Evolutionary conservation across 2,329 filamentous ascomycete species (phyloP).

Genomic region (Chrysosporium queenslandicum): DNA sequence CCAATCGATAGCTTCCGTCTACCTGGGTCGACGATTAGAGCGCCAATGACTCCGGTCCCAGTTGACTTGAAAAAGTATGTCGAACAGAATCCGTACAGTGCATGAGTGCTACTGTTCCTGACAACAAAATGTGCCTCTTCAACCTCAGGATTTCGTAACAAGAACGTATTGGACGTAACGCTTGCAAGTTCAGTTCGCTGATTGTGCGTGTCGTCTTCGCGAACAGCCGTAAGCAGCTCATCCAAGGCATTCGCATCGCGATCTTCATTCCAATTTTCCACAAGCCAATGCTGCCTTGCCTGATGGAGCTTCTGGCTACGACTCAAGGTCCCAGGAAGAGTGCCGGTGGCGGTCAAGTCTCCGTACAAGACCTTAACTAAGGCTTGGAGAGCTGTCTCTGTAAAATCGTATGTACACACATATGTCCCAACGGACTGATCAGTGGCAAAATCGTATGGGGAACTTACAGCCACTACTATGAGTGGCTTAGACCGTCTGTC

Average conservation of each 20-base stretch:
- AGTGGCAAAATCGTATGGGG: constrained; percentile 92
- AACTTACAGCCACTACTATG: constrained; percentile 85
- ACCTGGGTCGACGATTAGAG: constrained; percentile 78
- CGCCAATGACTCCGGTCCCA: constrained; percentile 65
- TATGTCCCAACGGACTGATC: constrained; percentile 85
- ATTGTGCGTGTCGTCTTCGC: constrained; percentile 51
- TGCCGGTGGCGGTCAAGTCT: constrained; percentile 51
- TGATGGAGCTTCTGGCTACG: constrained; percentile 81
- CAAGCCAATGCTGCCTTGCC: constrained; percentile 89
- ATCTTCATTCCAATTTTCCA: constrained; percentile 74
- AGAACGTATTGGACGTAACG: constrained; percentile 64
- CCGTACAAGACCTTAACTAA: constrained; percentile 77
- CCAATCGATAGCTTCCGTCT: constrained; percentile 85
- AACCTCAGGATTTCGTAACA: constrained; percentile 59
- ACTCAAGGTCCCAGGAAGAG: constrained; percentile 60
- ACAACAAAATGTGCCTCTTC: constrained; percentile 85
- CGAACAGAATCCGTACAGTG: constrained; percentile 82
- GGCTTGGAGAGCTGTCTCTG: constrained; percentile 78
- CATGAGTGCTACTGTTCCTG: constrained; percentile 82
- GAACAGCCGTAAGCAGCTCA: constrained; percentile 60
- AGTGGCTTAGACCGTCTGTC: constrained; percentile 56
- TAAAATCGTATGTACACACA: constrained; percentile 92
- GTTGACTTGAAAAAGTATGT: constrained; percentile 69
- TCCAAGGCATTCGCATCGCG: constrained; percentile 65
- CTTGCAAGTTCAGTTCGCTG: constrained; percentile 59